These are phyloP conservation scores for Bacidia gigantensis DNA, from an alignment of 495 filamentous ascomycete species.

Conservation along the genomic window DNA sequence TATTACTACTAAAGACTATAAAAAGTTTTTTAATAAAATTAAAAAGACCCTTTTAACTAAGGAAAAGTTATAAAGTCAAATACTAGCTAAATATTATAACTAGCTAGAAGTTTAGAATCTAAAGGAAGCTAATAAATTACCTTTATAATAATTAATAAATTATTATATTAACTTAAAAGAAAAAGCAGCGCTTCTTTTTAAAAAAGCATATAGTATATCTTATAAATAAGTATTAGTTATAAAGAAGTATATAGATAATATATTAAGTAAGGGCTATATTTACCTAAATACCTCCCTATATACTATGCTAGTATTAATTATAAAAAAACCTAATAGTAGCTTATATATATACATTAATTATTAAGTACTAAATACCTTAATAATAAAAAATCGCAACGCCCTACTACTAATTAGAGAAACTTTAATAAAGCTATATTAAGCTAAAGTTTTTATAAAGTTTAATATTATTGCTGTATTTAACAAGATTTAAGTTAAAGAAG, in stretches of 20 bases:
- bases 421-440: not conserved
- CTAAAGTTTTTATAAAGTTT: not conserved
- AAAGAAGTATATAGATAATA: not conserved
- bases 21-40: not conserved
- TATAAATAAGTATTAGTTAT: not conserved
- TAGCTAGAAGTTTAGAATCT: not conserved
- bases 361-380: not conserved
- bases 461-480: conserved; percentile 2
- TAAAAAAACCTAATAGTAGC: not conserved
- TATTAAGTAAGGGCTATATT: not conserved
- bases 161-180: conserved; percentile 2
- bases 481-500: not conserved
- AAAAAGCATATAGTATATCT: not conserved
- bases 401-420: not conserved
- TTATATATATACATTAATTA: not conserved
- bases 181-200: not conserved
- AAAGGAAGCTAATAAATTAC: not conserved
- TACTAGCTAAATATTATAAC: not conserved
- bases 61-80: not conserved
- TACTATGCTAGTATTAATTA: not conserved
- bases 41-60: not conserved
- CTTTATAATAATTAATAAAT: conserved; percentile 1
- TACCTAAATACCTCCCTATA: not conserved
- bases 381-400: not conserved
- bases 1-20: not conserved